Evolutionary conservation across 805 yeast genomes (phyloP), one percentile per base, ranked within the genome.

Genomic region (Candida corydali): DNA sequence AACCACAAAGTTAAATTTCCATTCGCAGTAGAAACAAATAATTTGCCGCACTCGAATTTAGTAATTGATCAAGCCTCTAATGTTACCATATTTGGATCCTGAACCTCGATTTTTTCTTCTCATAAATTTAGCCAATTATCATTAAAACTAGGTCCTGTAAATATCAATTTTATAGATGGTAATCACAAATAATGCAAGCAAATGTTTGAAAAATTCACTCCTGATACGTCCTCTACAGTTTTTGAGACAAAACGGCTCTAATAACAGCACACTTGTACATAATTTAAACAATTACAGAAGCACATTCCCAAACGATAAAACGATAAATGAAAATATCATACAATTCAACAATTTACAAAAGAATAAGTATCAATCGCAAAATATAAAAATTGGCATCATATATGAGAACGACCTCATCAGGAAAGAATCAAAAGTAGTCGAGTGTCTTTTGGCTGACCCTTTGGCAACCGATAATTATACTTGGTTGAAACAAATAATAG

Each of bases 361-460:
- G 12, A 18, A 32, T 18, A 31, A 29, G 30, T 18, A 20, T 17
- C 25, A 29, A 20, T 14, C 29, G 9, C 25, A 51, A 22, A 40
- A 43, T 17, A 43, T 65, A 3, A 49, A 48, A 29, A 51, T 66
- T 10, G 73, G 71, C 0, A 29, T 67, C 3, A 36, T 60, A 1
- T 65, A 66, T 42, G 61, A 56, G 24, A 53, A 54, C 37, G 55
- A 51, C 7, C 41, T 45, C 11, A n/a, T 27, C 3, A 34, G 36
- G 27, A 19, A 28, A 7, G 34, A 45, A 2, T 57, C 69, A n/a
- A 61, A 50, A 34, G 24, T 67, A n/a, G 28, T 67, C 5, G 69
- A 65, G 26, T 40, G 57, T 3, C 42, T 67, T 8, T 49, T 67
- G 26, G 65, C 72, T 1, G 72, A 67, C 38, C 73, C 73, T 5